A percentile compares a stretch with the other conserved stretches of the same genome.
These are phyloP conservation scores for Geum urbanum DNA, from an alignment of 306 rosid genomes.

Conservation along the genomic window DNA sequence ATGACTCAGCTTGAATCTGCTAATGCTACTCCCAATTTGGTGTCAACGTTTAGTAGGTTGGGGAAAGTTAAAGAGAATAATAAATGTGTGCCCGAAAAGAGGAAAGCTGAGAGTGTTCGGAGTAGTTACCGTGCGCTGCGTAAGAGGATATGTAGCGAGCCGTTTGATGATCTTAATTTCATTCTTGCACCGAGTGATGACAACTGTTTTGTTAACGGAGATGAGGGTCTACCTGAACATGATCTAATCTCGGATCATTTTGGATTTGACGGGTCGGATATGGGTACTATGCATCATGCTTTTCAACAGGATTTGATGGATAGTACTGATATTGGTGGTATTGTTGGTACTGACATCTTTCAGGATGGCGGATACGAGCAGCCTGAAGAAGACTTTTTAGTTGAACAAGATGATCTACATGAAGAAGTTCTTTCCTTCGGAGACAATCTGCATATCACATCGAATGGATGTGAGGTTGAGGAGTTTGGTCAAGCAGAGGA, in stretches of 20 bases:
- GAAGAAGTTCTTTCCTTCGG: conserved; percentile 46
- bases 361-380: conserved; percentile 37
- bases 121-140: conserved; percentile 63
- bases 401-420: conserved; percentile 30
- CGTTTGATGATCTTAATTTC: conserved; percentile 48
- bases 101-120: conserved; percentile 63
- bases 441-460: conserved; percentile 37
- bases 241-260: conserved; percentile 40
- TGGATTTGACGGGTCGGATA: conserved; percentile 41
- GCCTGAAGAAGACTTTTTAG: conserved; percentile 37
- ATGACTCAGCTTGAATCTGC: conserved; percentile 47
- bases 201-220: conserved; percentile 35
- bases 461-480: conserved; percentile 33
- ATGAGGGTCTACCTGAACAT: conserved; percentile 42
- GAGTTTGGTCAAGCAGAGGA: conserved; percentile 38
- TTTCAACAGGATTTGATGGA: conserved; percentile 48
- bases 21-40: conserved; percentile 32
- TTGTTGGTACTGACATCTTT: conserved; percentile 27
- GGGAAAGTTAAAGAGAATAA: conserved; percentile 50
- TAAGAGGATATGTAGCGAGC: conserved; percentile 56
- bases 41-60: conserved; percentile 41
- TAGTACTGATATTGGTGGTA: conserved; percentile 27
- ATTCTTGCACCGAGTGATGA: conserved; percentile 48
- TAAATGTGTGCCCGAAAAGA: conserved; percentile 47
- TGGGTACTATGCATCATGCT: conserved; percentile 34